phyloP scores from a whole-genome alignment of 2,329 filamentous ascomycete genomes.

The Fusarium concolor region DNA sequence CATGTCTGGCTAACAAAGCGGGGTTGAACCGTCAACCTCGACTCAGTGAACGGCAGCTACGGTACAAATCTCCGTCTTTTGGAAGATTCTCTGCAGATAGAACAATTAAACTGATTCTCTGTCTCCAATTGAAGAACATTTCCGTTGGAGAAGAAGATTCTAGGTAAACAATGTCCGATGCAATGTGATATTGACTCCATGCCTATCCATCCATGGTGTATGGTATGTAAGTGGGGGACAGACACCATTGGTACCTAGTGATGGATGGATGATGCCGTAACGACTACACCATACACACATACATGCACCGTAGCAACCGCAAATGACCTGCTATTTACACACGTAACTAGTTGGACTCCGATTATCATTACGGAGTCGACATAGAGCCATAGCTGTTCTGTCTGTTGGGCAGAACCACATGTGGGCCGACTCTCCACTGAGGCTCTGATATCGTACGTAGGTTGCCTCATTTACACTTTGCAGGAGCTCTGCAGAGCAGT shows the following conservation, averaged over 20 bases:
- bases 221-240: conserved; percentile 32
- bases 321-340: not conserved
- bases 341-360: conserved; percentile 7
- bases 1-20: conserved; percentile 9
- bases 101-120: not conserved
- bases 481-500: not conserved
- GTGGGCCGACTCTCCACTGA: conserved; percentile 30
- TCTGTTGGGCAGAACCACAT: conserved; percentile 19
- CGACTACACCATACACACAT: not conserved
- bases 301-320: not conserved
- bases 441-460: conserved; percentile 21
- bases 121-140: conserved; percentile 18
- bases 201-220: not conserved
- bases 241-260: too few species aligned
- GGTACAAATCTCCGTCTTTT: conserved; percentile 25
- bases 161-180: conserved; percentile 21
- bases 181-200: not conserved
- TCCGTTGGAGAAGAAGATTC: conserved; percentile 22
- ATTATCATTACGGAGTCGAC: conserved; percentile 2
- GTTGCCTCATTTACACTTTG: conserved; percentile 20
- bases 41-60: conserved; percentile 30
- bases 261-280: conserved; percentile 30
- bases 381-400: not conserved
- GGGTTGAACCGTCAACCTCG: conserved; percentile 14
- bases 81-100: not conserved